A percentile compares a stretch with the other conserved stretches of the same genome.
Evolutionary conservation across 352 stramenopile species (phyloP).

Genomic region (Phytophthora podocarpi): DNA sequence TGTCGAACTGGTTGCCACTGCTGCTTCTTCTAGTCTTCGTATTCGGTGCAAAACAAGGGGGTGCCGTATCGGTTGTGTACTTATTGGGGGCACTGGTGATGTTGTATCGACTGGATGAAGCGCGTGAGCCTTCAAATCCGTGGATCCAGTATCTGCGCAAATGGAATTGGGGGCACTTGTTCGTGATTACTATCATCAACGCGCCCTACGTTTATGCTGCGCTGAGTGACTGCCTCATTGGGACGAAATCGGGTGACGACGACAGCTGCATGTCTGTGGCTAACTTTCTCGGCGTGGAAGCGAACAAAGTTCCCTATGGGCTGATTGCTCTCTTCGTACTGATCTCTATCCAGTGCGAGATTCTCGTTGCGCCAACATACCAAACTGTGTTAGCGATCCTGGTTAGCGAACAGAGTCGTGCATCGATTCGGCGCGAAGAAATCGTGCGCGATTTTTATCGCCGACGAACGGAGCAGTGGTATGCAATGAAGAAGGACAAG

Average conservation of each 20-base stretch:
- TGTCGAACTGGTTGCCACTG: constrained; percentile 70
- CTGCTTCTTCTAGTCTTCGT: constrained; percentile 78
- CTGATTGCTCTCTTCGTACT: constrained; percentile 84
- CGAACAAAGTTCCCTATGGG: constrained; percentile 52
- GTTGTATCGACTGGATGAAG: constrained; percentile 80
- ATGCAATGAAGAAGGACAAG: constrained; percentile 84
- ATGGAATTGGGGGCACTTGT: constrained; percentile 86
- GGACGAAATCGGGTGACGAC: constrained; percentile 19
- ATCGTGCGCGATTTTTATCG: constrained; percentile 73
- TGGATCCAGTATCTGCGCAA: constrained; percentile 82
- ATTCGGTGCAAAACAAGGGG: constrained; percentile 69
- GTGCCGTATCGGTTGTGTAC: constrained; percentile 77
- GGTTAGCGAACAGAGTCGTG: constrained; percentile 52
- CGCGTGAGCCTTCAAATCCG: constrained; percentile 50
- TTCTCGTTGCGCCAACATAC: constrained; percentile 67
- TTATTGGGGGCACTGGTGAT: constrained; percentile 72
- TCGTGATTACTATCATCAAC: constrained; percentile 77
- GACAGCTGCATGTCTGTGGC: constrained; percentile 70
- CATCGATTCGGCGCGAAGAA: constrained; percentile 52
- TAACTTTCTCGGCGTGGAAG: constrained; percentile 70
- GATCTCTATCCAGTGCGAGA: constrained; percentile 86
- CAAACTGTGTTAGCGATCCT: constrained; percentile 59
- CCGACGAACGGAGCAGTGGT: constrained; percentile 73
- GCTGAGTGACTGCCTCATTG: constrained; percentile 58
- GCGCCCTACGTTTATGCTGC: constrained; percentile 61